phyloP scores from a whole-genome alignment of 495 filamentous ascomycete genomes.

The Aspergillus incahuasiensis region DNA sequence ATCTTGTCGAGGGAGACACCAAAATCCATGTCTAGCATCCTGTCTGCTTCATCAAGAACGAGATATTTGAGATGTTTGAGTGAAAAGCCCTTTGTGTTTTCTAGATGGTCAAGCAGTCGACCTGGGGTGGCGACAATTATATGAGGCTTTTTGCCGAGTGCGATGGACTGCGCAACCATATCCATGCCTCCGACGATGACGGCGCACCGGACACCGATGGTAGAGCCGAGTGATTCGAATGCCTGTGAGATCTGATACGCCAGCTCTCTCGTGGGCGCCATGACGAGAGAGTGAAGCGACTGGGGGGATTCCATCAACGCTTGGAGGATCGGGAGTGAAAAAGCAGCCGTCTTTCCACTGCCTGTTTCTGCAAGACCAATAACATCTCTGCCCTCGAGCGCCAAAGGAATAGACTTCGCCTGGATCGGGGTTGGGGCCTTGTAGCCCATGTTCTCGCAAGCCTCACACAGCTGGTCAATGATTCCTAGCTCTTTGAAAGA shows the following conservation, averaged over 20 bases:
- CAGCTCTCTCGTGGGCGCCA: slow-evolving; percentile 93
- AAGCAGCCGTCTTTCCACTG: slow-evolving; percentile 89
- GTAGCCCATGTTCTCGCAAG: slow-evolving; percentile 75
- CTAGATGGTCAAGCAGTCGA: slow-evolving; percentile 84
- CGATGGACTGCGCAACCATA: slow-evolving; percentile 84
- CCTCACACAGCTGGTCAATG: slow-evolving; percentile 81
- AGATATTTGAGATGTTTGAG: slow-evolving; percentile 74
- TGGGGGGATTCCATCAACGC: slow-evolving; percentile 78
- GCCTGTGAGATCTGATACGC: slow-evolving; percentile 79
- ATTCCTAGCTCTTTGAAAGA: slow-evolving; percentile 72
- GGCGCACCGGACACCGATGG: slow-evolving; percentile 73
- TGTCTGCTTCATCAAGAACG: slow-evolving; percentile 93
- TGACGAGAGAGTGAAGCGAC: slow-evolving; percentile 69
- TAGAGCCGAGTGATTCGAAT: slow-evolving; percentile 77
- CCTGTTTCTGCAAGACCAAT: slow-evolving; percentile 95
- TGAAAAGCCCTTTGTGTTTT: slow-evolving; percentile 95
- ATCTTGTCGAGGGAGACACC: slow-evolving; percentile 90
- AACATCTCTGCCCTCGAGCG: slow-evolving; percentile 75
- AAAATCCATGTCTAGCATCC: slow-evolving; percentile 90
- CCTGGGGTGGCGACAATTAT: slow-evolving; percentile 84
- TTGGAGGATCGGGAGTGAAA: slow-evolving; percentile 85
- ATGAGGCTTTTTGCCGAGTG: slow-evolving; percentile 87
- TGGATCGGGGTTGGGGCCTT: slow-evolving; percentile 81
- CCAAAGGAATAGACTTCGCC: slow-evolving; percentile 61
- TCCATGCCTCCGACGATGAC: slow-evolving; percentile 91